Conservation (phyloP, 2,329 filamentous ascomycete genomes). For the Pseudophaeomoniella oleicola region DNA sequence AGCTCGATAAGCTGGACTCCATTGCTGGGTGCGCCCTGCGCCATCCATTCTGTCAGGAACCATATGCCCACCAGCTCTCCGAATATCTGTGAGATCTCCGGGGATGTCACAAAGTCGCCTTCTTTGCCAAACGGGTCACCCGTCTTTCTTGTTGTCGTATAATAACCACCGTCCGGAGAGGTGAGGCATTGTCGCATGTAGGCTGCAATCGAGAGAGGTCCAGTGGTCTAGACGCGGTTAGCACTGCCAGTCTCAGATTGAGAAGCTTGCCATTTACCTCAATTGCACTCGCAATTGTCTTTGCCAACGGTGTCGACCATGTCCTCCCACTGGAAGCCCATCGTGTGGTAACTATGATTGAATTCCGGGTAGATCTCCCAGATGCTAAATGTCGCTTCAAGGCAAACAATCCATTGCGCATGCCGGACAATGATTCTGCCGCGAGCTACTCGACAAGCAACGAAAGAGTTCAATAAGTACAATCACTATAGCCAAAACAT, state of each 20-base stretch:
- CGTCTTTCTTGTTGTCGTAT: slow-evolving; percentile 57
- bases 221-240: slow-evolving; percentile 48
- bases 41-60: slow-evolving; percentile 94
- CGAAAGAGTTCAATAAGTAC: too few relatives aligned
- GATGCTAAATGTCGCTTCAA: background rate
- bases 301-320: slow-evolving; percentile 89
- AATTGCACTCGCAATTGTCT: slow-evolving; percentile 74
- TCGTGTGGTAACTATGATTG: background rate
- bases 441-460: too few relatives aligned
- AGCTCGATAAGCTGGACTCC: slow-evolving; percentile 87
- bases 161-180: slow-evolving; percentile 80
- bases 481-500: too few relatives aligned
- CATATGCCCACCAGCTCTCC: slow-evolving; percentile 88
- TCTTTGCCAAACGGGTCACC: slow-evolving; percentile 77
- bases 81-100: slow-evolving; percentile 94
- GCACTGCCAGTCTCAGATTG: background rate
- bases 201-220: slow-evolving; percentile 77
- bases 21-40: slow-evolving; percentile 58
- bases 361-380: background rate
- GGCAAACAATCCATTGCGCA: background rate
- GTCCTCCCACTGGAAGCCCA: slow-evolving; percentile 33
- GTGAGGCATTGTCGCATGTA: slow-evolving; percentile 99
- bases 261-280: slow-evolving; percentile 40
- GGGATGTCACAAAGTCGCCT: slow-evolving; percentile 93
- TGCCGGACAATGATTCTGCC: too few relatives aligned